phyloP scores from a whole-genome alignment of 2,329 filamentous ascomycete species.

The Neoascochyta sp. region DNA sequence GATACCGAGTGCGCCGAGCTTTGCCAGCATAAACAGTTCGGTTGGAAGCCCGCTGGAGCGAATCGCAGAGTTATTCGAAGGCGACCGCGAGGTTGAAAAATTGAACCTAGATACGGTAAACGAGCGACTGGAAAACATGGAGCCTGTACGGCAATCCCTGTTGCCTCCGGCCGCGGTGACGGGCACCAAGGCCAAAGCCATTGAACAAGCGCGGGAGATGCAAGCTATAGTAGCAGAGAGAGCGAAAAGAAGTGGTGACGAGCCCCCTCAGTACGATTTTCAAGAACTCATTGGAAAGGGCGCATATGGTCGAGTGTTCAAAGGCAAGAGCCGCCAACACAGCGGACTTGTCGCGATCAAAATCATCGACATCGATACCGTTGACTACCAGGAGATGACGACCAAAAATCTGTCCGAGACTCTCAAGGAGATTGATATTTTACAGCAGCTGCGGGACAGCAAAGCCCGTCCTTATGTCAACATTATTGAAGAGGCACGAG shows the following conservation, averaged over 20 bases:
- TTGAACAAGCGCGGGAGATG: constrained; percentile 69
- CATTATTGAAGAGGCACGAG: constrained; percentile 72
- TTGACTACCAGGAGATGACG: constrained; percentile 52
- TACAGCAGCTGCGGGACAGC: constrained; percentile 69
- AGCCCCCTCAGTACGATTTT: constrained; percentile 64
- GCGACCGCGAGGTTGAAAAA: constrained; percentile 8
- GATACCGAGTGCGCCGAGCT: constrained; percentile 11
- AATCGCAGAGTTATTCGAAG: constrained; percentile 23
- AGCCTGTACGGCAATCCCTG: constrained; percentile 19
- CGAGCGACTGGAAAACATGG: constrained; percentile 21
- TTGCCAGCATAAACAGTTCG: constrained; percentile 11
- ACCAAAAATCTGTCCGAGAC: constrained; percentile 49
- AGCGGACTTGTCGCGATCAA: constrained; percentile 67
- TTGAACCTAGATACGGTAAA: constrained; percentile 4
- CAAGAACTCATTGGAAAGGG: constrained; percentile 72
- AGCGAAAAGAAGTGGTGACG: constrained; percentile 57
- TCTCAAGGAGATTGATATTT: constrained; percentile 60
- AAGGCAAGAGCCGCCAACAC: constrained; percentile 48
- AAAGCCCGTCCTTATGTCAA: constrained; percentile 81
- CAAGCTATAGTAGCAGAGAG: constrained; percentile 61
- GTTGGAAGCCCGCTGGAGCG: constrained; percentile 19
- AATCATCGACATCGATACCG: constrained; percentile 79
- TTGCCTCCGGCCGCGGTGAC: constrained; percentile 25
- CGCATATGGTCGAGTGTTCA: constrained; percentile 71
- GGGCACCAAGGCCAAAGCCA: constrained; percentile 55